Evolutionary conservation across 805 yeast species (phyloP).

Genomic region (Zygotorulaspora sp.): DNA sequence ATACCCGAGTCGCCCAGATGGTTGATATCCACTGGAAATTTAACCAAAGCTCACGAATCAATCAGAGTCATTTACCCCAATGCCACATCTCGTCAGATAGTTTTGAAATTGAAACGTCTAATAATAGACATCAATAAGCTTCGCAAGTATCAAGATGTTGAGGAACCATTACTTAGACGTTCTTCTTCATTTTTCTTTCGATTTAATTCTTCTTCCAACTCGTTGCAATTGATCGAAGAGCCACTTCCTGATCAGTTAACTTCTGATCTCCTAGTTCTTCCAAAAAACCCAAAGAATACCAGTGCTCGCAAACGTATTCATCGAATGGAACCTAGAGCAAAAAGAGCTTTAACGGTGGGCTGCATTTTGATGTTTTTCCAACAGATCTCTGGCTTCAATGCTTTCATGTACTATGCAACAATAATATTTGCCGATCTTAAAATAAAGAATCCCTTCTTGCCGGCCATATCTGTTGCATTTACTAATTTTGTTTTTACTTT

Average conservation of each 20-base stretch:
- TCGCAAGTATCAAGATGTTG: slow-evolving; percentile 32
- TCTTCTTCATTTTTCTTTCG: slow-evolving; percentile 1
- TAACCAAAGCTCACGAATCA: slow-evolving; percentile 39
- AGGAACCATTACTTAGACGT: slow-evolving; percentile 16
- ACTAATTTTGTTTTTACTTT: slow-evolving; percentile 54
- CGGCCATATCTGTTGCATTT: slow-evolving; percentile 51
- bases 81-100: slow-evolving; percentile 41
- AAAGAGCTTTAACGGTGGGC: slow-evolving; percentile 43
- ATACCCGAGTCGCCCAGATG: slow-evolving; percentile 53
- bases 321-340: slow-evolving; percentile 34
- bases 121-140: slow-evolving; percentile 40
- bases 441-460: slow-evolving; percentile 48
- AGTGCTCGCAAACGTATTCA: slow-evolving; percentile 6
- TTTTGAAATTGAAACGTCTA: slow-evolving; percentile 44
- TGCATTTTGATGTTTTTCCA: slow-evolving; percentile 52
- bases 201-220: background rate
- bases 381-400: slow-evolving; percentile 59
- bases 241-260: background rate
- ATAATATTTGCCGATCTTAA: slow-evolving; percentile 51
- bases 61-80: slow-evolving; percentile 44
- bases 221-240: background rate
- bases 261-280: background rate
- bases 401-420: slow-evolving; percentile 59
- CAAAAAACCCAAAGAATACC: background rate
- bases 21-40: slow-evolving; percentile 35